A percentile compares a stretch with the other conserved stretches of the same genome.
phyloP scores from a whole-genome alignment of 2,329 filamentous ascomycete species.

The Metarhizium guizhouense region DNA sequence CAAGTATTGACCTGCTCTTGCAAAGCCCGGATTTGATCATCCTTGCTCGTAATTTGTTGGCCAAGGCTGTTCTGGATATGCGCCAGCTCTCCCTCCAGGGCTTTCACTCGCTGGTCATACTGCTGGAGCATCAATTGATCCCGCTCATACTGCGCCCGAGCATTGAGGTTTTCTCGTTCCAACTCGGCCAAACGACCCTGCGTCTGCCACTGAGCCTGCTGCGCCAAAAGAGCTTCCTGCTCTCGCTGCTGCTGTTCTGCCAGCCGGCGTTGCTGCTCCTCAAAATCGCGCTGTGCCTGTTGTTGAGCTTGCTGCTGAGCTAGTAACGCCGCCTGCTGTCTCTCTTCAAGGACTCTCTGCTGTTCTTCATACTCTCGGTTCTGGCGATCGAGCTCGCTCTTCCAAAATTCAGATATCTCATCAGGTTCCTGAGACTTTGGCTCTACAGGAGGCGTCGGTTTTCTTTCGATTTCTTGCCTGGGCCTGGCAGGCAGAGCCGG shows the following conservation, averaged over 20 bases:
- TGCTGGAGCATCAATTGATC: constrained; percentile 96
- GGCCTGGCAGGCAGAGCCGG: constrained; percentile 75
- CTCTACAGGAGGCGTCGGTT: constrained; percentile 59
- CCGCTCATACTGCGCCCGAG: constrained; percentile 90
- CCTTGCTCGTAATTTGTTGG: constrained; percentile 79
- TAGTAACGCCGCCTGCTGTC: constrained; percentile 72
- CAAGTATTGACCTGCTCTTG: constrained; percentile 98
- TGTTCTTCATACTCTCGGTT: constrained; percentile 94
- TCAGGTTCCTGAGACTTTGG: constrained; percentile 73
- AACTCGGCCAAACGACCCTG: constrained; percentile 93
- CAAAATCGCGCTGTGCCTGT: constrained; percentile 89
- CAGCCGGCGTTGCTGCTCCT: constrained; percentile 82
- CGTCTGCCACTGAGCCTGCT: constrained; percentile 89
- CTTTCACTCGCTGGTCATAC: constrained; percentile 91
- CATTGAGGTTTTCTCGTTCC: constrained; percentile 90
- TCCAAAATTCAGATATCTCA: constrained; percentile 97
- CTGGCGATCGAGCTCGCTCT: constrained; percentile 80
- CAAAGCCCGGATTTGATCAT: constrained; percentile 85
- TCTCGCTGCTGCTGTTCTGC: constrained; percentile 85
- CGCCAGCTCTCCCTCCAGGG: constrained; percentile 75
- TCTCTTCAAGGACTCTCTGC: constrained; percentile 78
- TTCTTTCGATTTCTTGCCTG: constrained; percentile 62
- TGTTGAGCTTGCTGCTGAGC: constrained; percentile 75
- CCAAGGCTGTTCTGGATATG: constrained; percentile 77
- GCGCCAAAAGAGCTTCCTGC: constrained; percentile 78